Evolutionary conservation across 2,329 filamentous ascomycete species (phyloP), one percentile per base, ranked within the genome.

Genomic region (Hirsutella rhossiliensis): DNA sequence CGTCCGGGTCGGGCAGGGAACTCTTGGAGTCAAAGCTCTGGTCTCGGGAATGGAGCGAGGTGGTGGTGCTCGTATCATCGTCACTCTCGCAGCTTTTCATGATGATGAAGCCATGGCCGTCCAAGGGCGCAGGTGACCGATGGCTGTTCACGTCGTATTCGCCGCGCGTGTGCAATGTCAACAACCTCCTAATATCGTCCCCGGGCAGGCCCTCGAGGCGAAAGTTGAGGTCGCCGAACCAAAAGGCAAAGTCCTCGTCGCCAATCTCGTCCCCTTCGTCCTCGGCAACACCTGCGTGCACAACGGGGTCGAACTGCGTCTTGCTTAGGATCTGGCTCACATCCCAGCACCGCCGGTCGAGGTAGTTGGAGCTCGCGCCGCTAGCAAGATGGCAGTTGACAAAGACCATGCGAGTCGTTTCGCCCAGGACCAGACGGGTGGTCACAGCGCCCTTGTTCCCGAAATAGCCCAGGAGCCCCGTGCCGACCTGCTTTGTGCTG

Each of bases 191-290:
- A 40, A 98, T 92, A 59, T 98, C 92, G 32, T 92, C 84, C 1
- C 88, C 89, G 0, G 90, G 86, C 41, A 97, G 76, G 38, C 83
- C 86, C 42, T 94, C 87, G 1, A 98, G 72, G 29, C 92, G 79
- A 58, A 96, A 98, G 60, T 98, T 98, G 37, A 98, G 71, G 61
- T 98, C 92, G 7, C 92, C 92, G 56, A 95, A 86, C 87, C 90
- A 97, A 56, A 98, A 96, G 0, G 82, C 80, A 64, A 96, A 88
- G 57, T 98, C 92, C 51, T 94, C 90, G 34, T 94, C 85, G 1
- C 87, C 89, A 50, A 98, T 82, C 31, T 70, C 76, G 42, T 84
- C 79, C 1, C 72, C 67, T 19, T 82, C 77, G n/a, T 81, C 78
- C 32, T 80, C 71, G 2, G 76, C 66, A 6, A 83, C 77, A 9